Evolutionary conservation across 2,329 filamentous ascomycete genomes (phyloP).

Genomic region (Alternaria ventricosa): DNA sequence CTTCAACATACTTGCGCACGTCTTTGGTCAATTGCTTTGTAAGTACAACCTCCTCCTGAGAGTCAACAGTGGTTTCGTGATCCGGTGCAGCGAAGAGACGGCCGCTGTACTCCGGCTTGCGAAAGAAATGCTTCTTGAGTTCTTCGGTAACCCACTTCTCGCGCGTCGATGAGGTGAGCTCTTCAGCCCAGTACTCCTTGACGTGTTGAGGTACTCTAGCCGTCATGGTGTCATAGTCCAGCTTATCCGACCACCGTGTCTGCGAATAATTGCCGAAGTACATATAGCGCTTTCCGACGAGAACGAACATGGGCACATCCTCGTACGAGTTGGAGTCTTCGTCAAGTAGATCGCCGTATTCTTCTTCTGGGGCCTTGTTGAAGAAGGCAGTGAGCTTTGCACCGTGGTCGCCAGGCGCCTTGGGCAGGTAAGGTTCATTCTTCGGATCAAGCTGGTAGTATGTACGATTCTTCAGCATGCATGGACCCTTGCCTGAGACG

Average conservation of each 20-base stretch:
- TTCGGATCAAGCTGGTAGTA: conserved; percentile 52
- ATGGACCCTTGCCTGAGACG: conserved; percentile 27
- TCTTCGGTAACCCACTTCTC: conserved; percentile 52
- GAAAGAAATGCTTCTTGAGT: conserved; percentile 53
- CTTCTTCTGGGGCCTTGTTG: conserved; percentile 46
- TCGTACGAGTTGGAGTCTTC: conserved; percentile 38
- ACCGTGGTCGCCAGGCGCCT: conserved; percentile 51
- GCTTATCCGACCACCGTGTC: conserved; percentile 52
- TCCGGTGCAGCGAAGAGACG: conserved; percentile 21
- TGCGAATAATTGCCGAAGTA: conserved; percentile 58
- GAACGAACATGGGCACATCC: conserved; percentile 53
- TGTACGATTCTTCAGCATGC: conserved; percentile 41
- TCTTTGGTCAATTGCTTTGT: conserved; percentile 36
- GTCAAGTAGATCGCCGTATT: conserved; percentile 26
- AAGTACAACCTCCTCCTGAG: conserved; percentile 27
- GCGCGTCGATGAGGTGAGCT: conserved; percentile 44
- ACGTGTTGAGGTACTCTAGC: conserved; percentile 48
- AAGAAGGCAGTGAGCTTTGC: conserved; percentile 57
- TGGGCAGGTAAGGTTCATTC: conserved; percentile 52
- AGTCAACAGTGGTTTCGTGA: conserved; percentile 20
- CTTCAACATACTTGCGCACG: conserved; percentile 42
- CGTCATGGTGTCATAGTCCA: conserved; percentile 52
- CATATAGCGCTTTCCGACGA: conserved; percentile 38
- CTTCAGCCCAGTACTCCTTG: conserved; percentile 49
- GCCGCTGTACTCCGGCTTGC: conserved; percentile 51